Evolutionary conservation across 768 basidiomycete species (phyloP).

Genomic region (Omphalotus guepiniiformis): DNA sequence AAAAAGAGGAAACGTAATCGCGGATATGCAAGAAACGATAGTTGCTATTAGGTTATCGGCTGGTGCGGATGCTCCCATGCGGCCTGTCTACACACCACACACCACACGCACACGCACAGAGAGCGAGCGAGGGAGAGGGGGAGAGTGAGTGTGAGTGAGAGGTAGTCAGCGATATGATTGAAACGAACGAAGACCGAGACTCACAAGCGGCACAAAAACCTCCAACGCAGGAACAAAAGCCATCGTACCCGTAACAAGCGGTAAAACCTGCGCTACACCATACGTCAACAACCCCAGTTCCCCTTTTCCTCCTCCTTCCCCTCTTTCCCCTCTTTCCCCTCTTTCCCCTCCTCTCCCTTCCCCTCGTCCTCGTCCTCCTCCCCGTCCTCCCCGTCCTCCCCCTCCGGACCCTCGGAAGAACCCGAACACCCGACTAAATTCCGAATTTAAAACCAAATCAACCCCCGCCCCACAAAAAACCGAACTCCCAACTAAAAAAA

Average conservation of each 20-base stretch:
- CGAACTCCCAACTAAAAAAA: constrained; percentile 64
- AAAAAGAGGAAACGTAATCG: constrained; percentile 54
- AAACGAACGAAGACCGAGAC: constrained; percentile 18
- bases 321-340: no score
- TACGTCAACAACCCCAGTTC: constrained; percentile 60
- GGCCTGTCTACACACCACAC: constrained; percentile 77
- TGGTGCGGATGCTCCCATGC: constrained; percentile 78
- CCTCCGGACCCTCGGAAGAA: no score
- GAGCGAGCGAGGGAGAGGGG: constrained; percentile 3
- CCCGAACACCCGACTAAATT: background rate
- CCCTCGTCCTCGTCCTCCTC: no score
- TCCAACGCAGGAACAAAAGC: constrained; percentile 62
- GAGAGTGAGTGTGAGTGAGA: no score
- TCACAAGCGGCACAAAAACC: constrained; percentile 85
- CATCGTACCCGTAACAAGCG: constrained; percentile 54
- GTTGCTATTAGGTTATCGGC: constrained; percentile 87
- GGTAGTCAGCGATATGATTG: no score
- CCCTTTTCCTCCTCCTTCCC: constrained; percentile 25
- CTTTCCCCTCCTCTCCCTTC: no score
- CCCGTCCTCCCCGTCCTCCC: no score
- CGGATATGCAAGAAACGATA: constrained; percentile 55
- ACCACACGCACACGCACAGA: background rate
- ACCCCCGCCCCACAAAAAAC: constrained; percentile 25
- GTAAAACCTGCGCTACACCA: constrained; percentile 51
- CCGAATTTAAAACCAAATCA: background rate